Evolutionary conservation across 2,329 filamentous ascomycete genomes (phyloP).

Genomic region (Alternaria metachromatica): DNA sequence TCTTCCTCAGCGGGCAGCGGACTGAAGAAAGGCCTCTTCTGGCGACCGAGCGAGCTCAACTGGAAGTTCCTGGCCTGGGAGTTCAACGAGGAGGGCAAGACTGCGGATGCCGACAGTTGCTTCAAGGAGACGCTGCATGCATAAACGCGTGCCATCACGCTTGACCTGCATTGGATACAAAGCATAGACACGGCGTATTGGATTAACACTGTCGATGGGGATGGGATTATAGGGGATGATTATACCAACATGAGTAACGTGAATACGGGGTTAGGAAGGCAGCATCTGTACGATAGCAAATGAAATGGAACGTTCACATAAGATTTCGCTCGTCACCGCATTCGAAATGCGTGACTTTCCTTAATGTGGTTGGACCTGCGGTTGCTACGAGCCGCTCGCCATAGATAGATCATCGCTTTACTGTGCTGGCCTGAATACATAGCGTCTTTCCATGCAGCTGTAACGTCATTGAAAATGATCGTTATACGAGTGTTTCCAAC

Average conservation of each 20-base stretch:
- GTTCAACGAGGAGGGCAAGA: slow-evolving; percentile 55
- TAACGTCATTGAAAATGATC: too few species aligned
- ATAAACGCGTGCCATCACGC: slow-evolving; percentile 11
- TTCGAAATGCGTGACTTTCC: too few species aligned
- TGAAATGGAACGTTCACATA: not conserved
- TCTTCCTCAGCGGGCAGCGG: slow-evolving; percentile 21
- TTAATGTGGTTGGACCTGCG: too few species aligned
- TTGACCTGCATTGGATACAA: slow-evolving; percentile 29
- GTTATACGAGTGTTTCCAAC: too few species aligned
- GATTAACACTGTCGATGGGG: slow-evolving; percentile 17
- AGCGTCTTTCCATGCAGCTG: too few species aligned
- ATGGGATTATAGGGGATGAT: slow-evolving; percentile 1
- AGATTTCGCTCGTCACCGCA: too few species aligned
- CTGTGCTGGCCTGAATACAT: too few species aligned
- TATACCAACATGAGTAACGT: not conserved
- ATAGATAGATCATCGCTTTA: too few species aligned
- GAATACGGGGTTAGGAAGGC: not conserved
- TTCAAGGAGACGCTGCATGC: slow-evolving; percentile 41
- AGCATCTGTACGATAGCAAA: not conserved
- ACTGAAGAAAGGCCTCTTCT: slow-evolving; percentile 67
- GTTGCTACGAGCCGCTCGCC: too few species aligned
- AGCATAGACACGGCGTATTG: slow-evolving; percentile 32
- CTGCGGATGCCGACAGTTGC: slow-evolving; percentile 9
- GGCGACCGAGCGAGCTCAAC: slow-evolving; percentile 75
- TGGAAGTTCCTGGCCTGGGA: slow-evolving; percentile 87